These are phyloP conservation scores for Symmetrospora coprosmae DNA, from an alignment of 768 basidiomycete species.

Conservation along the genomic window DNA sequence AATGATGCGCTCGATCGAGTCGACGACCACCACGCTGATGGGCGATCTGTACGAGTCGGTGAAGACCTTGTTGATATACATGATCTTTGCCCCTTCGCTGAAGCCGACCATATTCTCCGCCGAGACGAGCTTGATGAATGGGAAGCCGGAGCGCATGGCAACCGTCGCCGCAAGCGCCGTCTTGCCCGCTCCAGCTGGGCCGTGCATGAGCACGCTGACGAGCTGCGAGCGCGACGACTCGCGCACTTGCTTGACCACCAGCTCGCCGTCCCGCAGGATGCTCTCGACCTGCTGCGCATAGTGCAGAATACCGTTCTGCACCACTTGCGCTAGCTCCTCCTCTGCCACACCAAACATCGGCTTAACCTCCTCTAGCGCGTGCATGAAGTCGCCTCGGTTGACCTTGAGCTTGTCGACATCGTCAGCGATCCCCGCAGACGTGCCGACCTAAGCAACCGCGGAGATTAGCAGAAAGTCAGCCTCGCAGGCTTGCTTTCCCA, in stretches of 20 bases:
- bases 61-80: conserved; percentile 81
- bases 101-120: conserved; percentile 95
- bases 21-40: conserved; percentile 84
- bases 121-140: conserved; percentile 93
- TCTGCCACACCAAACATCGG: conserved; percentile 96
- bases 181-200: conserved; percentile 81
- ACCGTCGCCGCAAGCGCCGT: conserved; percentile 88
- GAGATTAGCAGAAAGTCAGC: not conserved
- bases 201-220: conserved; percentile 77
- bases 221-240: conserved; percentile 78
- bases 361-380: conserved; percentile 82
- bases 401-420: conserved; percentile 89
- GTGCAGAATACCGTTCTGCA: conserved; percentile 93
- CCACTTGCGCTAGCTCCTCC: conserved; percentile 80
- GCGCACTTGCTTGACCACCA: conserved; percentile 87
- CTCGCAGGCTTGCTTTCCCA: no score
- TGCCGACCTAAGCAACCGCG: conserved; percentile 52
- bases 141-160: conserved; percentile 81
- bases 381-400: conserved; percentile 68
- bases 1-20: conserved; percentile 80
- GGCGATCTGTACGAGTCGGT: conserved; percentile 95
- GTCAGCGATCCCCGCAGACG: conserved; percentile 88
- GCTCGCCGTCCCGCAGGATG: conserved; percentile 65
- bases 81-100: conserved; percentile 80
- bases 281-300: conserved; percentile 66